phyloP scores from a whole-genome alignment of 352 stramenopile species.

The Phytophthora niederhauseri region DNA sequence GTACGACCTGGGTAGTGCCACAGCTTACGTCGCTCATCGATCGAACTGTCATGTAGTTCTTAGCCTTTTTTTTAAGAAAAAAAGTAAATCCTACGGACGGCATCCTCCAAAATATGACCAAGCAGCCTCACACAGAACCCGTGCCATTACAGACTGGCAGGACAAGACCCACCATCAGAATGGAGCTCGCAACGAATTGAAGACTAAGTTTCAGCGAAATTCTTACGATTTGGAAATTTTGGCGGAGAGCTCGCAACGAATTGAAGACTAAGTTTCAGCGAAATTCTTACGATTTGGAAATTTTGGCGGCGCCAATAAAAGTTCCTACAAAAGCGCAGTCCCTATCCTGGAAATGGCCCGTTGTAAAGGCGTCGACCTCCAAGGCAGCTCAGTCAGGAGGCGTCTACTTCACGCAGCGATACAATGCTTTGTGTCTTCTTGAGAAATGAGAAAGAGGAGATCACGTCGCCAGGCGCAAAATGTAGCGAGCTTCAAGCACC shows the following conservation, averaged over 20 bases:
- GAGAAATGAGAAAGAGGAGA: not conserved
- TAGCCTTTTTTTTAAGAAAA: too few species aligned
- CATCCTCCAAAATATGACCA: not conserved
- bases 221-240: not conserved
- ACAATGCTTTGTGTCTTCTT: not conserved
- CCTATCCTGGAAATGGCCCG: not conserved
- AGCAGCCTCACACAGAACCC: not conserved
- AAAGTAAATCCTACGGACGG: too few species aligned
- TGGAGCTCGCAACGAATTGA: not conserved
- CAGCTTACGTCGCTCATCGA: too few species aligned
- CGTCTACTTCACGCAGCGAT: not conserved
- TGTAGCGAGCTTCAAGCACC: slow-evolving; percentile 5
- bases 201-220: not conserved
- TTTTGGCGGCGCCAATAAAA: not conserved
- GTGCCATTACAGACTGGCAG: not conserved
- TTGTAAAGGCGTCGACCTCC: not conserved
- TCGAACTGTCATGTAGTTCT: too few species aligned
- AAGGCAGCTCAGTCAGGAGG: too few species aligned
- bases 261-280: not conserved
- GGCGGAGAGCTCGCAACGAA: not conserved
- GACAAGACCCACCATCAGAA: not conserved
- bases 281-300: not conserved
- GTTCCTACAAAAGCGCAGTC: not conserved
- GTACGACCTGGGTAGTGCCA: too few species aligned
- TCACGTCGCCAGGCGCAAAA: not conserved